Percentiles rank a stretch among this genome's conserved stretches.
Evolutionary conservation across 2,329 filamentous ascomycete species (phyloP).

Genomic region (Dendryphion nanum): DNA sequence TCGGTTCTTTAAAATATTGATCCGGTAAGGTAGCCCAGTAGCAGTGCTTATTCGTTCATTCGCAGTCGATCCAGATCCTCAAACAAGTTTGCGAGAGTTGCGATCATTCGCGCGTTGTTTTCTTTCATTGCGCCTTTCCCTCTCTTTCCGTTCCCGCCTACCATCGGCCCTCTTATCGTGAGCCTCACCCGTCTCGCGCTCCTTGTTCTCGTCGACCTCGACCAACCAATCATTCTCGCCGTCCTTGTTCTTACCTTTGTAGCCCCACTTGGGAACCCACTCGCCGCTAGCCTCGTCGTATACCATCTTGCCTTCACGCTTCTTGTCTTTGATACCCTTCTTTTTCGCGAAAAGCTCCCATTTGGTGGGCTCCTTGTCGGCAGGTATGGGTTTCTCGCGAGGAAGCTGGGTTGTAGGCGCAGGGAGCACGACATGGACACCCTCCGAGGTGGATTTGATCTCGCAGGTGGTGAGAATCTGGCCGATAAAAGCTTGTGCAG

Average conservation of each 20-base stretch:
- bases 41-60: background rate
- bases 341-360: constrained; percentile 96
- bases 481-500: constrained; percentile 88
- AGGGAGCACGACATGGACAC: constrained; percentile 80
- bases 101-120: constrained; percentile 56
- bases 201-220: constrained; percentile 74
- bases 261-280: constrained; percentile 95
- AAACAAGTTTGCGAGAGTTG: constrained; percentile 59
- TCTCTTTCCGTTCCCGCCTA: constrained; percentile 59
- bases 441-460: constrained; percentile 64
- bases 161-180: constrained; percentile 56
- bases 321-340: constrained; percentile 93
- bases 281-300: constrained; percentile 83
- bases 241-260: constrained; percentile 84
- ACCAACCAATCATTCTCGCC: constrained; percentile 85
- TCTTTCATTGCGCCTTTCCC: constrained; percentile 43
- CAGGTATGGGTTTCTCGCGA: constrained; percentile 87
- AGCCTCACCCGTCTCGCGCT: constrained; percentile 65
- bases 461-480: constrained; percentile 88
- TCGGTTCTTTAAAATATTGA: too few relatives aligned
- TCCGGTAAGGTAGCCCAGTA: too few relatives aligned
- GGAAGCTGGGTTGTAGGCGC: constrained; percentile 68
- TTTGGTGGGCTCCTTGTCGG: constrained; percentile 78
- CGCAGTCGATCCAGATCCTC: constrained; percentile 9
- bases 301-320: constrained; percentile 74